A percentile compares a stretch with the other conserved stretches of the same genome.
These are phyloP conservation scores for Metschnikowia noctiluminum DNA, from an alignment of 805 yeast genomes.

Conservation along the genomic window DNA sequence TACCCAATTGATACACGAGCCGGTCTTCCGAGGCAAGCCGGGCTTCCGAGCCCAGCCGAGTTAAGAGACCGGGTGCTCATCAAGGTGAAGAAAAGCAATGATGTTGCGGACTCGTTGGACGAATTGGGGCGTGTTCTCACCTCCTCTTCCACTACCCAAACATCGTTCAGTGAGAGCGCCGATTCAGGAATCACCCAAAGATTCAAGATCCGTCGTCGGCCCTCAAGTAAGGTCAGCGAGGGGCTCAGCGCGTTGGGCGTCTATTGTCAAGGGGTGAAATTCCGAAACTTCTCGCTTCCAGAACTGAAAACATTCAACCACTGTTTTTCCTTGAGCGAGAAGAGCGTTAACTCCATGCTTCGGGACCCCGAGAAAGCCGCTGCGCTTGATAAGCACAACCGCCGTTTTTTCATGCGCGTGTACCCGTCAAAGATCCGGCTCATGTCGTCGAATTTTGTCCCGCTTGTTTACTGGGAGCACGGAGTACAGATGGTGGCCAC, in stretches of 20 bases:
- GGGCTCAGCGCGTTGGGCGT: slow-evolving; percentile 62
- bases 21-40: slow-evolving; percentile 46
- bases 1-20: slow-evolving; percentile 32
- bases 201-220: slow-evolving; percentile 23
- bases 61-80: slow-evolving; percentile 68
- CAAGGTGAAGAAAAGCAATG: slow-evolving; percentile 65
- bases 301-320: slow-evolving; percentile 80
- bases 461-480: slow-evolving; percentile 72
- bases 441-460: slow-evolving; percentile 77
- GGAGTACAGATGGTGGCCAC: slow-evolving; percentile 96
- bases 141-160: slow-evolving; percentile 36
- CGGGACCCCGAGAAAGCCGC: slow-evolving; percentile 55
- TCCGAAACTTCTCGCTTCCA: slow-evolving; percentile 78
- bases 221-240: slow-evolving; percentile 26
- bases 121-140: slow-evolving; percentile 23
- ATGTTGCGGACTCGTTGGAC: slow-evolving; percentile 11
- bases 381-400: slow-evolving; percentile 73
- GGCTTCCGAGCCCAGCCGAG: slow-evolving; percentile 65
- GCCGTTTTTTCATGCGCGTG: slow-evolving; percentile 69
- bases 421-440: slow-evolving; percentile 82
- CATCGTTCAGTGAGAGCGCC: slow-evolving; percentile 41
- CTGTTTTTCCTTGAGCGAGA: slow-evolving; percentile 84
- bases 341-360: slow-evolving; percentile 57
- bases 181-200: slow-evolving; percentile 14
- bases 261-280: slow-evolving; percentile 72